Evolutionary conservation across 345 rosid species (phyloP), one percentile per base, ranked within the genome.

Genomic region (Dovyalis caffra): DNA sequence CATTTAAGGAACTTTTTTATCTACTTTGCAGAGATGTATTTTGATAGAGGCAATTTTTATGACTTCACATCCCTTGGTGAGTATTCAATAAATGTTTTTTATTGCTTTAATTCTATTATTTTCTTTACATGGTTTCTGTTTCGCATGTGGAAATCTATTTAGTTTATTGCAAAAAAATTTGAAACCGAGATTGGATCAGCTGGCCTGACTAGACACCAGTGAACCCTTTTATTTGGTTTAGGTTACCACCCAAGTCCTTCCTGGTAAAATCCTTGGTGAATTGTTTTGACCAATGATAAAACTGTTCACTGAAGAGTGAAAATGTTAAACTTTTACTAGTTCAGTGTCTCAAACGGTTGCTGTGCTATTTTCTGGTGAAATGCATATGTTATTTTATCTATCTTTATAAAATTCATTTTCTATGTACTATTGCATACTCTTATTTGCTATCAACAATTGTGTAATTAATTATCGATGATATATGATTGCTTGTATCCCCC

Each of bases 11-110:
- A 29, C 18, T 21, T 68, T 51, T 40, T 71, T 1, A 81, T 82
- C 68, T 31, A 58, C 43, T 74, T 86, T 78, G 64, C 91, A 93
- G 99, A 95, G 88, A 93, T 95, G 94, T 91, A 87, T 72, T 91
- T 93, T 78, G 98, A 93, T 89, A 85, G 90, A 81, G 98, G 98
- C 69, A 93, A 90, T 83, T 95, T 91, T 86, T 95, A 93, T 73
- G 97, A 95, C 81, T 95, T 95, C 62, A 90, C 99, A 74, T 95
- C 99, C 38, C 93, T 95, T 72, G 99, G 99, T 95, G 76, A 86
- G 98, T 85, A 66, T 31, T 1, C 35, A 38, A 33, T 71, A 14
- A 8, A 60, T 43, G 35, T 62, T 1, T 20, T n/a, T 57, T 21
- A 9, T 31, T 70, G 16, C 16, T 31, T 71, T 21, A 15, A 49